Percentiles rank a stretch among this genome's conserved stretches.
Conservation (phyloP, 257 asterid species). For the Cordia subcordata region DNA sequence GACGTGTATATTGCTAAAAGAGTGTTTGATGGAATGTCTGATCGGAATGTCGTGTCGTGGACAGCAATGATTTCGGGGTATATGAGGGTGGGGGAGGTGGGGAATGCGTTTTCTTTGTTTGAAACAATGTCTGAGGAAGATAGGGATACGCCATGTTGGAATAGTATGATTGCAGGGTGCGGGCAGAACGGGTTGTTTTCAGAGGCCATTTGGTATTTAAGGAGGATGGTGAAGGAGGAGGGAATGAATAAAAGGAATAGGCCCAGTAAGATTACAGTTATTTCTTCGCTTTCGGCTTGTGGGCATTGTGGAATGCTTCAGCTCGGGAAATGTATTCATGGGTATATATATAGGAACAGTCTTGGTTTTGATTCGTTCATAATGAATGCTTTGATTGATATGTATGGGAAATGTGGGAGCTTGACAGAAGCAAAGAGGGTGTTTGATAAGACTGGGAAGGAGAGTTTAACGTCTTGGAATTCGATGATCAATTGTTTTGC, state of each 20-base stretch:
- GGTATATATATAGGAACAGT: constrained; percentile 37
- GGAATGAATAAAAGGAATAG: constrained; percentile 22
- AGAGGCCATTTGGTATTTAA: constrained; percentile 57
- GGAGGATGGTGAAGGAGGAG: constrained; percentile 59
- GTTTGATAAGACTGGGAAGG: constrained; percentile 35
- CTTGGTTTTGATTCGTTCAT: constrained; percentile 36
- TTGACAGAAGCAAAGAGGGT: constrained; percentile 46
- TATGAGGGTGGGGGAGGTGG: constrained; percentile 50
- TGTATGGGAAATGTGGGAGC: constrained; percentile 88
- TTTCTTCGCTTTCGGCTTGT: constrained; percentile 60
- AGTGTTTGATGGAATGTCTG: constrained; percentile 73
- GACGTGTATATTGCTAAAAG: constrained; percentile 43
- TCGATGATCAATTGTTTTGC: constrained; percentile 72
- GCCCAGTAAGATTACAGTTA: constrained; percentile 66
- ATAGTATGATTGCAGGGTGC: constrained; percentile 67
- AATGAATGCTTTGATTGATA: constrained; percentile 59
- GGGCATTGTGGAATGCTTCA: constrained; percentile 65
- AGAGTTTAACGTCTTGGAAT: constrained; percentile 62
- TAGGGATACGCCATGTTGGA: constrained; percentile 76
- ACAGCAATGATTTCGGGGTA: constrained; percentile 83
- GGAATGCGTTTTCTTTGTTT: constrained; percentile 56
- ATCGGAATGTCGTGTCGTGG: constrained; percentile 61
- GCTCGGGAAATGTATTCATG: constrained; percentile 72
- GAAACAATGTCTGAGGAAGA: constrained; percentile 50
- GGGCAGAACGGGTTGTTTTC: constrained; percentile 67